Conservation (phyloP, 805 yeast species). For the Kodamaea hsintzibuensis region DNA sequence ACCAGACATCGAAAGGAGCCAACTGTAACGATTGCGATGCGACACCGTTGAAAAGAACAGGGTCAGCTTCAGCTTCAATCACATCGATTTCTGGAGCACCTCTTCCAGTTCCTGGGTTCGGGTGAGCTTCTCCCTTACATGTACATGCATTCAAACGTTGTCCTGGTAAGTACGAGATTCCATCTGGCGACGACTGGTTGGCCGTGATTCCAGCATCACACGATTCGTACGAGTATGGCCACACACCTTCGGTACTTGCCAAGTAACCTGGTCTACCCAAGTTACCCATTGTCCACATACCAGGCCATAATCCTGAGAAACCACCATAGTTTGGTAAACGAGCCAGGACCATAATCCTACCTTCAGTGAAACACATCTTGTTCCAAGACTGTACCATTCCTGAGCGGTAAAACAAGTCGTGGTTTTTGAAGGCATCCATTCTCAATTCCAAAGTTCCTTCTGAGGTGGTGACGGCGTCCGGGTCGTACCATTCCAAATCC, state of each 20-base stretch:
- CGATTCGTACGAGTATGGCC: slow-evolving; percentile 88
- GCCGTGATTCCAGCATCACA: slow-evolving; percentile 96
- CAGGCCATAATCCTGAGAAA: slow-evolving; percentile 91
- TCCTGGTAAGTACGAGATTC: slow-evolving; percentile 83
- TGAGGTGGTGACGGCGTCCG: slow-evolving; percentile 79
- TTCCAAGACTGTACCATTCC: slow-evolving; percentile 96
- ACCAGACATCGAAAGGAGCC: slow-evolving; percentile 96
- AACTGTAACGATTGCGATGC: slow-evolving; percentile 92
- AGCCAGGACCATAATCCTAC: slow-evolving; percentile 73
- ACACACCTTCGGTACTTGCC: slow-evolving; percentile 87
- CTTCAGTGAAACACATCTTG: slow-evolving; percentile 84
- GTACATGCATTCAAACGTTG: slow-evolving; percentile 77
- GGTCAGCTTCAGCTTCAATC: slow-evolving; percentile 78
- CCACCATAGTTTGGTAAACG: slow-evolving; percentile 78
- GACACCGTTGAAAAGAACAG: slow-evolving; percentile 54
- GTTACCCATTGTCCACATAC: slow-evolving; percentile 93
- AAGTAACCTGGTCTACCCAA: slow-evolving; percentile 88
- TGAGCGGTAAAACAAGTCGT: slow-evolving; percentile 77
- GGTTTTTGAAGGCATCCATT: slow-evolving; percentile 82
- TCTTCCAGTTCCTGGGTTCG: slow-evolving; percentile 82
- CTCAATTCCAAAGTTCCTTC: slow-evolving; percentile 69
- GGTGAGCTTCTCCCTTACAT: slow-evolving; percentile 82
- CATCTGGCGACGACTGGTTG: slow-evolving; percentile 88
- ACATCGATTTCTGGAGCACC: slow-evolving; percentile 97
- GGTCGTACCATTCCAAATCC: slow-evolving; percentile 94